These are phyloP conservation scores for Xylariales sp. DNA, from an alignment of 2,329 filamentous ascomycete genomes.

Conservation along the genomic window DNA sequence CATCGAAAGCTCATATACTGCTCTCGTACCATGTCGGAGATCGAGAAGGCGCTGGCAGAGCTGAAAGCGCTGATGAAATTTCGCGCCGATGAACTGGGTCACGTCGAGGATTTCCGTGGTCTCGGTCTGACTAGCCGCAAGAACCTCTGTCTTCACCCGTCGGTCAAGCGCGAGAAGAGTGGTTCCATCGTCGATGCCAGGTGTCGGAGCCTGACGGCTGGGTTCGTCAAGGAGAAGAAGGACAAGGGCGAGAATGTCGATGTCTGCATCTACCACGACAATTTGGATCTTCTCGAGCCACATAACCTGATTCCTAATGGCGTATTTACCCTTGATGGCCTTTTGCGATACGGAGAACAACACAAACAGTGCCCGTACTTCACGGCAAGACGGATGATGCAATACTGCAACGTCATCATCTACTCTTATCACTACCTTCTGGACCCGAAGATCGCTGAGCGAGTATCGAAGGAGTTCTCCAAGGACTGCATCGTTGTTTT, in stretches of 20 bases:
- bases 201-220: constrained; percentile 90
- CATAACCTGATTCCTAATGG: constrained; percentile 93
- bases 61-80: constrained; percentile 94
- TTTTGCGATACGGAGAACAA: constrained; percentile 85
- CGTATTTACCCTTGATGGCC: constrained; percentile 89
- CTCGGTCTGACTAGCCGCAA: constrained; percentile 93
- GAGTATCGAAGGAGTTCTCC: constrained; percentile 90
- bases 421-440: constrained; percentile 99
- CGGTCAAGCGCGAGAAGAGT: constrained; percentile 94
- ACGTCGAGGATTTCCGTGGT: constrained; percentile 87
- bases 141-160: constrained; percentile 93
- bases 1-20: constrained; percentile 97
- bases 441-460: constrained; percentile 94
- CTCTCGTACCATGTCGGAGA: constrained; percentile 99
- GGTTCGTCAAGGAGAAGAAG: constrained; percentile 97
- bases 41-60: constrained; percentile 93
- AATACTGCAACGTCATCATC: constrained; percentile 98
- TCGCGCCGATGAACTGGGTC: constrained; percentile 79
- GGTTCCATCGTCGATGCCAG: constrained; percentile 91
- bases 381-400: constrained; percentile 95
- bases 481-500: constrained; percentile 99
- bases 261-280: constrained; percentile 95
- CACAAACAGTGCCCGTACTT: constrained; percentile 98
- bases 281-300: constrained; percentile 88
- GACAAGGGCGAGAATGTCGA: constrained; percentile 92